Evolutionary conservation across 2,329 filamentous ascomycete genomes (phyloP).

Genomic region (Cercospora zeina): DNA sequence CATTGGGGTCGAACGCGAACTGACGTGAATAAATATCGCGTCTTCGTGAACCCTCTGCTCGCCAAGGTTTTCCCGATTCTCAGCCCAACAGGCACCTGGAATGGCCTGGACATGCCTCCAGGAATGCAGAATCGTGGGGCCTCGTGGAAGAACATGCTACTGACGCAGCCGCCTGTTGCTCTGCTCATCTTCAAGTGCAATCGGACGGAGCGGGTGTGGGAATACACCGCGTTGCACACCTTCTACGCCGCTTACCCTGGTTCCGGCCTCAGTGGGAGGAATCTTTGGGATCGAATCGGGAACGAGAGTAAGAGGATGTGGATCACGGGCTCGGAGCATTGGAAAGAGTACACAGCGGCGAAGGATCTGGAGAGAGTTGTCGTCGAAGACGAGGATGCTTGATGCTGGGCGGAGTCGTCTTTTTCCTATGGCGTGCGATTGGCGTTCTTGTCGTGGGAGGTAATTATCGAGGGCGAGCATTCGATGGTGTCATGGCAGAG

Average conservation of each 20-base stretch:
- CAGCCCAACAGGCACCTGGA: slow-evolving; percentile 5
- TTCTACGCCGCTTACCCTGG: neutral
- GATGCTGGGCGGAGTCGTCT: neutral
- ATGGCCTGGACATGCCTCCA: neutral
- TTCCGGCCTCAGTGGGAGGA: neutral
- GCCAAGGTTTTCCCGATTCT: slow-evolving; percentile 2
- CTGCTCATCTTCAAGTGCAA: neutral
- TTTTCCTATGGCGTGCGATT: neutral
- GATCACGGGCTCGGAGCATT: neutral
- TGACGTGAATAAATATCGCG: neutral
- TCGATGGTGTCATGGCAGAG: too few species aligned
- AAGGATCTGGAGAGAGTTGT: slow-evolving; percentile 2
- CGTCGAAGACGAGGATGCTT: neutral
- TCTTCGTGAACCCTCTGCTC: slow-evolving; percentile 3
- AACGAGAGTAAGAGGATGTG: neutral
- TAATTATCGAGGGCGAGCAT: too few species aligned
- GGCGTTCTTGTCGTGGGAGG: neutral
- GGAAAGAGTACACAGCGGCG: slow-evolving; percentile 1
- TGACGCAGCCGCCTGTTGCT: slow-evolving; percentile 14
- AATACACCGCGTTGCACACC: neutral
- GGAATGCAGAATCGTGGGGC: neutral
- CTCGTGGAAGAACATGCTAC: slow-evolving; percentile 11
- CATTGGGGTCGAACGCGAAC: slow-evolving; percentile 5
- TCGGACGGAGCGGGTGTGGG: neutral
- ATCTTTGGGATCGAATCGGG: neutral